Evolutionary conservation across 805 yeast species (phyloP).

Genomic region (Pichia occidentalis): DNA sequence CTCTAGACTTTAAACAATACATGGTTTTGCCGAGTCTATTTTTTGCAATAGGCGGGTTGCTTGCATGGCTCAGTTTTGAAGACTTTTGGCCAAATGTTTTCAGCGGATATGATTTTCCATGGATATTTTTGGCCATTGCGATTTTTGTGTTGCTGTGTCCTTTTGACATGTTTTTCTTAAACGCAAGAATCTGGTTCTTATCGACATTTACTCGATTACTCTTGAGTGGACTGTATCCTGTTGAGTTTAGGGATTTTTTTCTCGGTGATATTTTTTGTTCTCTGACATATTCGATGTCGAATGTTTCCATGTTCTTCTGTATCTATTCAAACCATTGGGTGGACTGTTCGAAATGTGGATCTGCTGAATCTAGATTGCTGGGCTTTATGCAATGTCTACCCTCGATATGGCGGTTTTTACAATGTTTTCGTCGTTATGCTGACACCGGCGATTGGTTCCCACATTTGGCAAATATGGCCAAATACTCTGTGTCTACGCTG

Average conservation of each 20-base stretch:
- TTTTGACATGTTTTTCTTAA: conserved; percentile 43
- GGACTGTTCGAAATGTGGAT: conserved; percentile 60
- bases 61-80: conserved; percentile 71
- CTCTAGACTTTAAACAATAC: conserved; percentile 59
- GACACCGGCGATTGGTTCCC: conserved; percentile 97
- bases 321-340: conserved; percentile 69
- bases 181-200: conserved; percentile 75
- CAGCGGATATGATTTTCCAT: conserved; percentile 73
- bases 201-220: conserved; percentile 64
- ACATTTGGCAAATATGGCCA: conserved; percentile 81
- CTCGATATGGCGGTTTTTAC: conserved; percentile 82
- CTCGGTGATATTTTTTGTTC: conserved; percentile 89
- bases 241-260: conserved; percentile 91
- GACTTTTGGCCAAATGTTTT: conserved; percentile 55
- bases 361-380: conserved; percentile 64
- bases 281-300: conserved; percentile 81
- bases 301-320: conserved; percentile 80
- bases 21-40: conserved; percentile 57
- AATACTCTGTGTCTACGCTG: conserved; percentile 60
- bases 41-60: conserved; percentile 48
- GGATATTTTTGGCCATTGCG: conserved; percentile 58
- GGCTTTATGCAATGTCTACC: conserved; percentile 86
- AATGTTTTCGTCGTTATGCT: conserved; percentile 82
- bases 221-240: conserved; percentile 85
- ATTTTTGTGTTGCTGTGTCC: conserved; percentile 54